phyloP scores from a whole-genome alignment of 768 basidiomycete species.

The Scleroderma bovista region DNA sequence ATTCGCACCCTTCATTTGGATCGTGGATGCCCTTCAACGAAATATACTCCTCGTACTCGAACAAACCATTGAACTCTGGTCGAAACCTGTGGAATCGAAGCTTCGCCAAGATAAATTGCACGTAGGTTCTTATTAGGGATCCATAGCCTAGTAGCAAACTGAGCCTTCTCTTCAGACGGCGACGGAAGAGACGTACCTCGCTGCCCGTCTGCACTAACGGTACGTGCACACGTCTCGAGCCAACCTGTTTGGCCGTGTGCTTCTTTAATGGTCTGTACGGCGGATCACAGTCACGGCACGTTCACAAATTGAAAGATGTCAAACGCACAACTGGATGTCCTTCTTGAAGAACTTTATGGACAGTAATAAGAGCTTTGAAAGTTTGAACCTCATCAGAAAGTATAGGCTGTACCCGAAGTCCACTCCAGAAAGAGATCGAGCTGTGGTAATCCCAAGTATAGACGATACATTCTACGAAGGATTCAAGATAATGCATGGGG shows the following conservation, averaged over 20 bases:
- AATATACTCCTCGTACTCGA: constrained; percentile 99
- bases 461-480: constrained; percentile 81
- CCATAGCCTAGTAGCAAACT: constrained; percentile 65
- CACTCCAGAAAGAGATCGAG: constrained; percentile 97
- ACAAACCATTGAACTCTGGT: constrained; percentile 96
- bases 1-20: constrained; percentile 92
- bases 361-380: constrained; percentile 95
- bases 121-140: constrained; percentile 89
- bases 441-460: constrained; percentile 99
- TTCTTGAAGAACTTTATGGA: constrained; percentile 97
- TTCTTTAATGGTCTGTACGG: constrained; percentile 83
- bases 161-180: neutral
- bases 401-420: constrained; percentile 93
- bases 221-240: constrained; percentile 95
- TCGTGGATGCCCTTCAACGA: constrained; percentile 96
- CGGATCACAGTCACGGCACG: constrained; percentile 8
- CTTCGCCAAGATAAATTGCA: constrained; percentile 92
- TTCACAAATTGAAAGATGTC: constrained; percentile 1
- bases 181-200: constrained; percentile 47
- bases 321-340: constrained; percentile 82
- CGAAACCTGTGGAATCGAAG: constrained; percentile 92
- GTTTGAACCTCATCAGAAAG: constrained; percentile 96
- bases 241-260: constrained; percentile 95
- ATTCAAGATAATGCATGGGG: constrained; percentile 10
- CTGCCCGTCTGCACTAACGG: constrained; percentile 71